Base-by-base conservation (phyloP, 805 yeast genomes). In the Clavispora fructus region DNA sequence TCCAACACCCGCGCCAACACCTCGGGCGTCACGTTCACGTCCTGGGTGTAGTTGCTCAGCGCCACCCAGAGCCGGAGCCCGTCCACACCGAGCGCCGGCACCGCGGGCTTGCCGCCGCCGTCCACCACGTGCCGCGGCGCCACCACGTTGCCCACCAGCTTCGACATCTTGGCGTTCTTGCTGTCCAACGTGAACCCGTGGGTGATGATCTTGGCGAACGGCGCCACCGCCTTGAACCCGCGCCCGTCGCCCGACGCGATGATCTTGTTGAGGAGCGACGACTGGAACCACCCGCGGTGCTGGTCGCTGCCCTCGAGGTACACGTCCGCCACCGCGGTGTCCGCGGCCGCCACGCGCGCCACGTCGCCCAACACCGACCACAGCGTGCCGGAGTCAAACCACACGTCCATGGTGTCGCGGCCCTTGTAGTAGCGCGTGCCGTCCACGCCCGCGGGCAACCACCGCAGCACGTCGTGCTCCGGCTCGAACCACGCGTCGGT, bases 231-330 rank as follows among this genome's bases (percentile, higher is more conserved):
- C 32, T 66, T 56, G 52, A 65, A 67, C 9, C 42, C 50, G 4
- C 62, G 62, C 10, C 66, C 58, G 4, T 85, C 86, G 2, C 74
- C 74, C 1, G 73, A 67, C 1, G 70, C 67, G n/a, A 71, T 69
- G 19, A 89, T 77, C 58, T 82, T 86, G 23, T 95, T 90, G 47
- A 94, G 69, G 26, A 94, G 67, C 1, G 97, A 89, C 29, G 96
- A 87, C 68, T 94, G 99, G 63, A 94, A 94, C 99, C 99, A 94
- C 1, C 99, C 99, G 49, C 99, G 78, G 61, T 94, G 99, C 64
- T 94, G 99, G 61, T 94, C 99, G n/a, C 91, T 80, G 2, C 99
- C 99, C 70, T 94, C 99, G 12, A 92, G 64, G 60, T 89, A 92
- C n/a, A 88, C 76, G 64, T 91, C 95, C 0, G 95, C 84, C 38